A percentile compares a stretch with the other conserved stretches of the same genome.
Conservation (phyloP, 2,329 filamentous ascomycete species). For the Zymoseptoria pseudotritici region DNA sequence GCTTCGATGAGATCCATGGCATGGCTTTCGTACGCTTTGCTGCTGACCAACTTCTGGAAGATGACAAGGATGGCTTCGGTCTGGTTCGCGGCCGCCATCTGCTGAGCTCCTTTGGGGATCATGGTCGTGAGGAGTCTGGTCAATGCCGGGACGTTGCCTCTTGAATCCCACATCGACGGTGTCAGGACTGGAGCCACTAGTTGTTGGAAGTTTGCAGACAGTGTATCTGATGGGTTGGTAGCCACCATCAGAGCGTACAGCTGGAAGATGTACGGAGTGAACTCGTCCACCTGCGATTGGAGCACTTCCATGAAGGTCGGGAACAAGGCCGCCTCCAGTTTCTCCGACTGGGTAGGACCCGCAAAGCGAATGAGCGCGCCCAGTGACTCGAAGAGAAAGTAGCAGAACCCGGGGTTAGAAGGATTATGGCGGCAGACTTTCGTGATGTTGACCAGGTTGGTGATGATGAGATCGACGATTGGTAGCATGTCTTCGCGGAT, state of each 20-base stretch:
- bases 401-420: conserved; percentile 96
- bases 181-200: conserved; percentile 71
- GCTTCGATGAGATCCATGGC: conserved; percentile 87
- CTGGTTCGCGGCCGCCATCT: conserved; percentile 71
- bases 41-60: conserved; percentile 80
- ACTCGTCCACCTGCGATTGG: conserved; percentile 79
- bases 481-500: conserved; percentile 73
- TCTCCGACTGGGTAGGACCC: conserved; percentile 59
- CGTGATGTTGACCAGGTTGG: conserved; percentile 81
- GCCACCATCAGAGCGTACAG: conserved; percentile 87
- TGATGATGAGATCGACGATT: conserved; percentile 69
- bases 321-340: conserved; percentile 76
- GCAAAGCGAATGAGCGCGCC: conserved; percentile 78
- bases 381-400: conserved; percentile 93
- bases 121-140: conserved; percentile 78
- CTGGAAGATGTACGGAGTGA: conserved; percentile 94
- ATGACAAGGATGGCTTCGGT: conserved; percentile 85
- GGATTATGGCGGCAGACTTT: conserved; percentile 89
- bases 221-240: conserved; percentile 67
- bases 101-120: conserved; percentile 65
- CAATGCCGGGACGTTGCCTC: conserved; percentile 87
- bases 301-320: conserved; percentile 74
- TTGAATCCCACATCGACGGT: conserved; percentile 81
- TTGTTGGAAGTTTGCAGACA: conserved; percentile 73
- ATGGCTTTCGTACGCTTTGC: conserved; percentile 76